Conservation (phyloP, 495 filamentous ascomycete species). For the Hyaloscypha finlandica region DNA sequence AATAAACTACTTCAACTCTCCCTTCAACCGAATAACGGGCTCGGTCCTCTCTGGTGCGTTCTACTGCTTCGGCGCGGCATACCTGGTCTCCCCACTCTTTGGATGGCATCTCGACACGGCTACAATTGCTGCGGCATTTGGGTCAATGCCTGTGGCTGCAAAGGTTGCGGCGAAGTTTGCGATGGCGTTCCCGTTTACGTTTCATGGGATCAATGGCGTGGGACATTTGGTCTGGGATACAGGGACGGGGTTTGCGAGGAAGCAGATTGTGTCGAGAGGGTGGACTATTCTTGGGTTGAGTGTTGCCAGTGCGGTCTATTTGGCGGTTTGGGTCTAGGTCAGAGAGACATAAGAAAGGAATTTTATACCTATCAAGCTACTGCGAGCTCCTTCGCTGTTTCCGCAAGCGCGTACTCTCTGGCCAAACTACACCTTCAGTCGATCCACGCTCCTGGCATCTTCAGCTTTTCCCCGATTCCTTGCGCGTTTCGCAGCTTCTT, state of each 20-base stretch:
- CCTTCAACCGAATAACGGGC: slow-evolving; percentile 80
- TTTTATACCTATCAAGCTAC: no score
- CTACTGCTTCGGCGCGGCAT: slow-evolving; percentile 80
- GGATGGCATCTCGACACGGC: slow-evolving; percentile 85
- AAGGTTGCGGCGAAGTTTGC: slow-evolving; percentile 72
- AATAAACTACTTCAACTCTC: slow-evolving; percentile 79
- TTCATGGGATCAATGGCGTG: slow-evolving; percentile 79
- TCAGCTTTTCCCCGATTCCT: neutral
- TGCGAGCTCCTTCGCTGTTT: neutral
- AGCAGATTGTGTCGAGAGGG: slow-evolving; percentile 69
- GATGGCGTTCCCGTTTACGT: slow-evolving; percentile 79
- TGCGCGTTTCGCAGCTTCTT: neutral
- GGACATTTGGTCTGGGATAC: slow-evolving; percentile 86
- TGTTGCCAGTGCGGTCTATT: slow-evolving; percentile 56
- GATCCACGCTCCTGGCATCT: neutral
- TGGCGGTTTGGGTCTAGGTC: slow-evolving; percentile 42
- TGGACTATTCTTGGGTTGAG: slow-evolving; percentile 73
- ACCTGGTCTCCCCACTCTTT: slow-evolving; percentile 75
- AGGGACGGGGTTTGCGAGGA: slow-evolving; percentile 64
- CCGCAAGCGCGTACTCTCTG: no score
- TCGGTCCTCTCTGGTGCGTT: slow-evolving; percentile 65
- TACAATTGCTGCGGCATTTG: slow-evolving; percentile 49
- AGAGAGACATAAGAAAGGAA: no score
- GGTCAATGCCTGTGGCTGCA: slow-evolving; percentile 52
- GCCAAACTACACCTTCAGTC: neutral